Evolutionary conservation across 441 rosid genomes (phyloP).

Genomic region (Codiaeum variegatum): DNA sequence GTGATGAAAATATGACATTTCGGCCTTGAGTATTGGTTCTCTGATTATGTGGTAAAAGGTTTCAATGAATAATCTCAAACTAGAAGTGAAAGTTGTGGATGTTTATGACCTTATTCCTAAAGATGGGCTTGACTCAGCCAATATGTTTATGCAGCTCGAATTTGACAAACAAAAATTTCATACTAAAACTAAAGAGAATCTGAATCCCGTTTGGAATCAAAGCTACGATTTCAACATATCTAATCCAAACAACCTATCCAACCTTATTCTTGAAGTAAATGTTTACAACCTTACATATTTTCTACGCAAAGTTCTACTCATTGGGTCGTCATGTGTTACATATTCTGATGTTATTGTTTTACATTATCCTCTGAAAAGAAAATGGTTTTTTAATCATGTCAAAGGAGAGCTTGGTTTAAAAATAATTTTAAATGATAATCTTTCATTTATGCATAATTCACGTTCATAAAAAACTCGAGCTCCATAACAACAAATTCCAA

Average conservation of each 20-base stretch:
- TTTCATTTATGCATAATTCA: conserved; percentile 31
- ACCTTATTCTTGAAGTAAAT: conserved; percentile 59
- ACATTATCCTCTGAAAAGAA: conserved; percentile 78
- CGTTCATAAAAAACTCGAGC: conserved; percentile 26
- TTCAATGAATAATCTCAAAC: conserved; percentile 66
- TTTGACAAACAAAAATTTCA: conserved; percentile 72
- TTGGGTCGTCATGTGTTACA: conserved; percentile 74
- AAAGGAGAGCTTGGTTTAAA: conserved; percentile 81
- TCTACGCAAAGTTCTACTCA: no score
- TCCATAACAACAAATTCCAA: conserved; percentile 21
- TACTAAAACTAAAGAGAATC: conserved; percentile 57
- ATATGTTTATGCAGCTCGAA: conserved; percentile 68
- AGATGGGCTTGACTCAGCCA: conserved; percentile 59
- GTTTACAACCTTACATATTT: conserved; percentile 46
- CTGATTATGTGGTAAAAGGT: no score
- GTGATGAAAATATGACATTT: no score
- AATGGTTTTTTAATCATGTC: conserved; percentile 50
- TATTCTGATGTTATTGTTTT: conserved; percentile 68
- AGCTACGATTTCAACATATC: conserved; percentile 77
- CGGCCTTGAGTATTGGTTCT: no score
- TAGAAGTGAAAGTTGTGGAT: conserved; percentile 80
- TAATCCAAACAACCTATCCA: conserved; percentile 50
- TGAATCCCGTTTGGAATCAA: conserved; percentile 81
- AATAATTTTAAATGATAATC: conserved; percentile 66
- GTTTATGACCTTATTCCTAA: conserved; percentile 65